These are phyloP conservation scores for Bruguiera hainesii DNA, from an alignment of 441 rosid species.

Conservation along the genomic window DNA sequence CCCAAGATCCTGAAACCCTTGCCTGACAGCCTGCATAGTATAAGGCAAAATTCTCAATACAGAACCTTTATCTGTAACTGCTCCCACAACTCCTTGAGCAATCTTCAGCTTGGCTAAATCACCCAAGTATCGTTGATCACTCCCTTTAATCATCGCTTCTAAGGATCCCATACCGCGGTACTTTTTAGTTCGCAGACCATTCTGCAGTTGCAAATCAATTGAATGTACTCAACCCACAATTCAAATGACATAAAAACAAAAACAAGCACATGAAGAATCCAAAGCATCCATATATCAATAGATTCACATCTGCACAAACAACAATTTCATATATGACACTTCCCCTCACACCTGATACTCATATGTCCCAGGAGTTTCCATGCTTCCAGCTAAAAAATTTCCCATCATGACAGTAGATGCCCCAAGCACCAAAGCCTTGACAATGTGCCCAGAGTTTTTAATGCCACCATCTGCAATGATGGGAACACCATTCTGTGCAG, in stretches of 20 bases:
- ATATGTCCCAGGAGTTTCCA: slow-evolving; percentile 75
- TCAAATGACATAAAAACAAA: no score
- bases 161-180: slow-evolving; percentile 90
- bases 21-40: slow-evolving; percentile 90
- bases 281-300: no score
- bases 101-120: slow-evolving; percentile 74
- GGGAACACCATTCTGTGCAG: slow-evolving; percentile 72
- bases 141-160: slow-evolving; percentile 91
- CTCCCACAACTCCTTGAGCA: slow-evolving; percentile 92
- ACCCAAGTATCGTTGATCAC: slow-evolving; percentile 82
- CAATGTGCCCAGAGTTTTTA: slow-evolving; percentile 84
- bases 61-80: slow-evolving; percentile 84
- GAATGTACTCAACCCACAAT: no score
- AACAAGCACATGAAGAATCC: no score
- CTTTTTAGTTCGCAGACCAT: slow-evolving; percentile 54
- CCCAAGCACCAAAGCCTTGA: slow-evolving; percentile 74
- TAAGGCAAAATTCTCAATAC: slow-evolving; percentile 69
- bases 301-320: no score
- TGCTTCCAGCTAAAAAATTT: slow-evolving; percentile 84
- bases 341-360: slow-evolving; percentile 43
- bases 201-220: slow-evolving; percentile 24
- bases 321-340: no score
- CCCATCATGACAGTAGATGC: slow-evolving; percentile 98
- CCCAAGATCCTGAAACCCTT: slow-evolving; percentile 95
- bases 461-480: slow-evolving; percentile 95